Percentiles rank a stretch among this genome's conserved stretches.
Evolutionary conservation across 129 eudicot species (phyloP).

Genomic region (Centella asiatica): DNA sequence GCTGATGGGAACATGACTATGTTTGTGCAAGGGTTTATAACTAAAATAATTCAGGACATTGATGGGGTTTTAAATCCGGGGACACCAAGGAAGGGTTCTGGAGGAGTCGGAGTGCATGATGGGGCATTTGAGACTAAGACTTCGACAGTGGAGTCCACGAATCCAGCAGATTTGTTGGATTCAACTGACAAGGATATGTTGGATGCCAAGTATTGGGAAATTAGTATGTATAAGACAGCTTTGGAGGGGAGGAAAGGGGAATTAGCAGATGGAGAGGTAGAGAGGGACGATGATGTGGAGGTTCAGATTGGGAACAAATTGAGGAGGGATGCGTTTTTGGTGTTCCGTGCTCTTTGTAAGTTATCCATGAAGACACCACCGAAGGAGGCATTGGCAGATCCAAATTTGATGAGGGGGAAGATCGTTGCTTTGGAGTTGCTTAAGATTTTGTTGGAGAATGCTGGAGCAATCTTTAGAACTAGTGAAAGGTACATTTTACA

Average conservation of each 20-base stretch:
- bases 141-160: slow-evolving; percentile 68
- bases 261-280: slow-evolving; percentile 79
- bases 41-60: slow-evolving; percentile 83
- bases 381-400: slow-evolving; percentile 79
- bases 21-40: slow-evolving; percentile 93
- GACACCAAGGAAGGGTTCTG: slow-evolving; percentile 34
- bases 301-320: slow-evolving; percentile 97
- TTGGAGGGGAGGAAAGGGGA: slow-evolving; percentile 98
- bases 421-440: slow-evolving; percentile 97
- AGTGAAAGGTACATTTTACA: slow-evolving; percentile 74
- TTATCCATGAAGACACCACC: slow-evolving; percentile 98
- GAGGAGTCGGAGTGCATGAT: slow-evolving; percentile 47
- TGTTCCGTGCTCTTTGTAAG: slow-evolving; percentile 89
- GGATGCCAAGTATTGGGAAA: slow-evolving; percentile 99
- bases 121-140: slow-evolving; percentile 92
- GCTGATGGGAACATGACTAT: slow-evolving; percentile 56
- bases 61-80: slow-evolving; percentile 80
- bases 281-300: slow-evolving; percentile 90
- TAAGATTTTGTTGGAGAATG: slow-evolving; percentile 97
- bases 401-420: slow-evolving; percentile 87
- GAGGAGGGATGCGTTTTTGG: slow-evolving; percentile 95
- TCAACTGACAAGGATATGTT: slow-evolving; percentile 98
- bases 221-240: slow-evolving; percentile 98
- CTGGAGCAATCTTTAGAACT: slow-evolving; percentile 91
- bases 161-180: slow-evolving; percentile 96